Conservation (phyloP, 2,329 filamentous ascomycete species). For the Endocalyx cinctus region DNA sequence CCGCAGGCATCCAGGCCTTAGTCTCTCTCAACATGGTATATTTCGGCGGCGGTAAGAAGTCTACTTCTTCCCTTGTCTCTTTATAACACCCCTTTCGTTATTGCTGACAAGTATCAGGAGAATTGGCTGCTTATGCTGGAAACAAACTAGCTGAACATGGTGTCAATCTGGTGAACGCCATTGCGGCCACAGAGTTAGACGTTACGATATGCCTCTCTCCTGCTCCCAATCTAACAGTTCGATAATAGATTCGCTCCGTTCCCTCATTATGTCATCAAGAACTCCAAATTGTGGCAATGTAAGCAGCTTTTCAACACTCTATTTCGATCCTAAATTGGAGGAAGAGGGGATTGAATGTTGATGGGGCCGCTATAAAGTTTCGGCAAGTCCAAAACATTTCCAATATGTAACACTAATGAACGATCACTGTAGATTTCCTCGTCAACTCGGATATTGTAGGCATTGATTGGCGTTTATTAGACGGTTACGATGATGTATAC, state of each 20-base stretch:
- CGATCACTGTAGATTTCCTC: slow-evolving; percentile 25
- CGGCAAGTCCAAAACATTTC: too few relatives aligned
- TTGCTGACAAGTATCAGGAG: neutral
- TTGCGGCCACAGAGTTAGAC: slow-evolving; percentile 32
- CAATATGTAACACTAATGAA: neutral
- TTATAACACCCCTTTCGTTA: neutral
- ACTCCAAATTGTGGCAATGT: slow-evolving; percentile 31
- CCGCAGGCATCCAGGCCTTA: slow-evolving; percentile 1
- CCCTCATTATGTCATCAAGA: slow-evolving; percentile 22
- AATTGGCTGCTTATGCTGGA: neutral
- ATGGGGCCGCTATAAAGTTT: too few relatives aligned
- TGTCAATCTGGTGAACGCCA: slow-evolving; percentile 24
- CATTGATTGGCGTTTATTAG: slow-evolving; percentile 27
- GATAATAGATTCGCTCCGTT: slow-evolving; percentile 25
- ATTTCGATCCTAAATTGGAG: too few relatives aligned
- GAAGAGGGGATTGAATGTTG: too few relatives aligned
- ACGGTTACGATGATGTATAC: slow-evolving; percentile 24
- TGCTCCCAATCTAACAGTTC: too few relatives aligned
- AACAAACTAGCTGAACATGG: neutral
- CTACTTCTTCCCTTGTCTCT: neutral
- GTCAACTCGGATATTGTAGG: slow-evolving; percentile 32
- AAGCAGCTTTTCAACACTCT: too few relatives aligned
- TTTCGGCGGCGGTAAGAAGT: slow-evolving; percentile 8
- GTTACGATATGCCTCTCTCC: slow-evolving; percentile 2
- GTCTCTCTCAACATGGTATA: slow-evolving; percentile 4